Percentiles rank a stretch among this genome's conserved stretches.
Evolutionary conservation across 306 rosid species (phyloP).

Genomic region (Lathyrus oleraceus): DNA sequence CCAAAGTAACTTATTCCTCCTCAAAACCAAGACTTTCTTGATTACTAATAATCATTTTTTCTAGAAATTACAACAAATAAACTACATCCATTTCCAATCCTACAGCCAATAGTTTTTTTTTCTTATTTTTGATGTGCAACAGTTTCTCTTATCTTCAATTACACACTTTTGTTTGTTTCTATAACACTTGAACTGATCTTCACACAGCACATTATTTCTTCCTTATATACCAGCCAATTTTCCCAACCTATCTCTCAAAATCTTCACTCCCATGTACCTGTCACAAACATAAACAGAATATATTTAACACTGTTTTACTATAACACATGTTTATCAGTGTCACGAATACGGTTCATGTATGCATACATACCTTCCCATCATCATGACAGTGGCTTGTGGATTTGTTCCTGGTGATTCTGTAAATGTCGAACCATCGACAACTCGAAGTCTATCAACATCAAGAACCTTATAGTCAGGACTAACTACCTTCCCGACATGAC

Average conservation of each 20-base stretch:
- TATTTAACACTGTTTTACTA: background rate
- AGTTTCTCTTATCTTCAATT: slow-evolving; percentile 28
- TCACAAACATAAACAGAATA: slow-evolving; percentile 26
- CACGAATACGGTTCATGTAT: background rate
- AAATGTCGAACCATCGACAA: slow-evolving; percentile 82
- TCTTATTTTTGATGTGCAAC: slow-evolving; percentile 11
- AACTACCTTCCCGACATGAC: slow-evolving; percentile 83
- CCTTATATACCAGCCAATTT: slow-evolving; percentile 59
- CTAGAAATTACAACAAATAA: slow-evolving; percentile 41
- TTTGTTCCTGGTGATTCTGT: slow-evolving; percentile 87
- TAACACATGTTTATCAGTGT: background rate
- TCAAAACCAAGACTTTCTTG: slow-evolving; percentile 26
- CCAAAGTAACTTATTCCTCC: slow-evolving; percentile 1
- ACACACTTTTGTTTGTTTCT: background rate
- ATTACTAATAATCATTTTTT: slow-evolving; percentile 33
- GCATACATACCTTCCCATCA: slow-evolving; percentile 92
- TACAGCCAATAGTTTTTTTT: slow-evolving; percentile 13
- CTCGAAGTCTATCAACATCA: slow-evolving; percentile 70
- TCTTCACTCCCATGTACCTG: slow-evolving; percentile 97
- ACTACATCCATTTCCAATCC: slow-evolving; percentile 39
- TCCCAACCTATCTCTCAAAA: slow-evolving; percentile 71
- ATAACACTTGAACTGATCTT: slow-evolving; percentile 21
- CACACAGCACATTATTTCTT: slow-evolving; percentile 23
- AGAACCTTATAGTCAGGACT: slow-evolving; percentile 59
- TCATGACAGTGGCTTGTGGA: slow-evolving; percentile 93